Evolutionary conservation across 768 basidiomycete genomes (phyloP).

Genomic region (Mycena venus): DNA sequence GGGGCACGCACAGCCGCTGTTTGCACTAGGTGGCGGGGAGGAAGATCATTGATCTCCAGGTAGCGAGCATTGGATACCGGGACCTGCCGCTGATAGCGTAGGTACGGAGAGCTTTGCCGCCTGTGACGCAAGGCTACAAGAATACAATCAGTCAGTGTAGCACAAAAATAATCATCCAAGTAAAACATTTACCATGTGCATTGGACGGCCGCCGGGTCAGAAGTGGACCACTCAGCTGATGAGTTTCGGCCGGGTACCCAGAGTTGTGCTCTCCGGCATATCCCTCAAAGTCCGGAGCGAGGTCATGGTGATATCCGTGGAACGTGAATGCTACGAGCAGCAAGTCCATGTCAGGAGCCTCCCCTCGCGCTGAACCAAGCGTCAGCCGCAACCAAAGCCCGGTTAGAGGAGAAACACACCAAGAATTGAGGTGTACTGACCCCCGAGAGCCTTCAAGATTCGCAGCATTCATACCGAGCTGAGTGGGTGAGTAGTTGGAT

Average conservation of each 20-base stretch:
- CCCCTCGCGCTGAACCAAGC: not conserved
- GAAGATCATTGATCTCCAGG: not conserved
- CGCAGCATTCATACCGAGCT: too few species aligned
- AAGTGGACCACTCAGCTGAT: not conserved
- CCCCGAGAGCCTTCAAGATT: too few species aligned
- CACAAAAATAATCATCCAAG: not conserved
- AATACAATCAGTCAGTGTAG: not conserved
- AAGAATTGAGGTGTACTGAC: too few species aligned
- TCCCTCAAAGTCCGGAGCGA: not conserved
- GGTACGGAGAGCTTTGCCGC: not conserved
- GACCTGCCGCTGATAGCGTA: not conserved
- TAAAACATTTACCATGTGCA: not conserved
- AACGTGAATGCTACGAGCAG: not conserved
- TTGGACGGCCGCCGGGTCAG: not conserved
- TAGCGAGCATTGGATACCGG: not conserved
- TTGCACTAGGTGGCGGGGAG: not conserved
- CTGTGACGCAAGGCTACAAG: not conserved
- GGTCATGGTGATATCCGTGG: not conserved
- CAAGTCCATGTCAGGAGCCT: not conserved
- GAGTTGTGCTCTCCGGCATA: not conserved
- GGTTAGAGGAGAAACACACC: not conserved
- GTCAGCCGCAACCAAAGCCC: not conserved
- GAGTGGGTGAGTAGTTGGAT: too few species aligned
- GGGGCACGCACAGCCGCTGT: not conserved
- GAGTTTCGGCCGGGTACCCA: not conserved